A percentile compares a stretch with the other conserved stretches of the same genome.
These are phyloP conservation scores for Phytophthora litchii DNA, from an alignment of 352 stramenopile genomes.

Conservation along the genomic window DNA sequence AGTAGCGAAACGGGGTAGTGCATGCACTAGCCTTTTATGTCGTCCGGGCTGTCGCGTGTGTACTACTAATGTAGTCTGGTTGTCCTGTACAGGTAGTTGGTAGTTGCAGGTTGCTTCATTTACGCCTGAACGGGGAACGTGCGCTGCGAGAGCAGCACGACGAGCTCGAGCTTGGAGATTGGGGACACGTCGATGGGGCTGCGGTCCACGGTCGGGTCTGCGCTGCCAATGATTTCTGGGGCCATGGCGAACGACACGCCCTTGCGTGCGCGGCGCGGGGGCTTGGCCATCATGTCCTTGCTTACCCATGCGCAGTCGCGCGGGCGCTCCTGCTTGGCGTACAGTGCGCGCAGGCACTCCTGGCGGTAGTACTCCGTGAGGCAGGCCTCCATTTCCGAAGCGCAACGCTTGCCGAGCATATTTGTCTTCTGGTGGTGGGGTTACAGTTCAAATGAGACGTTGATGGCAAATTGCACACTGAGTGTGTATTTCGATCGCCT, in stretches of 20 bases:
- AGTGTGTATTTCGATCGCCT: conserved; percentile 27
- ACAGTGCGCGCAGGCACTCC: conserved; percentile 78
- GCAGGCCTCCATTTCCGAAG: conserved; percentile 71
- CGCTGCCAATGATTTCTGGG: conserved; percentile 72
- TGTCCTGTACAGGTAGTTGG: conserved; percentile 22
- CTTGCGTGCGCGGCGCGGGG: conserved; percentile 44
- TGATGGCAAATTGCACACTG: conserved; percentile 51
- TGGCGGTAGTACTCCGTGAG: conserved; percentile 86
- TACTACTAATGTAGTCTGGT: conserved; percentile 40
- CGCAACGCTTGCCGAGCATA: conserved; percentile 77
- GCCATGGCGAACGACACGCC: conserved; percentile 69
- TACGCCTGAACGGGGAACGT: conserved; percentile 66
- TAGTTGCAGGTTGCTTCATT: conserved; percentile 7
- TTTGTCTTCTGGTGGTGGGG: conserved; percentile 21
- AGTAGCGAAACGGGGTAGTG: conserved; percentile 6
- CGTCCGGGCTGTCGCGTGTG: conserved; percentile 18
- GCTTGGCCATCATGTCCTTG: conserved; percentile 57
- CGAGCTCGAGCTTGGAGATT: conserved; percentile 74
- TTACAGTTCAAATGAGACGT: conserved; percentile 31
- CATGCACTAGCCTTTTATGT: conserved; percentile 8
- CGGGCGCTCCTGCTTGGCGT: conserved; percentile 61
- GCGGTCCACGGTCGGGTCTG: conserved; percentile 75
- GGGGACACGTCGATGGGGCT: conserved; percentile 79
- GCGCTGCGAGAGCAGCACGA: conserved; percentile 75
- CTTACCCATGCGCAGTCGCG: conserved; percentile 52